A percentile compares a stretch with the other conserved stretches of the same genome.
phyloP scores from a whole-genome alignment of 2,329 filamentous ascomycete genomes.

The Aspergillus carbonarius region DNA sequence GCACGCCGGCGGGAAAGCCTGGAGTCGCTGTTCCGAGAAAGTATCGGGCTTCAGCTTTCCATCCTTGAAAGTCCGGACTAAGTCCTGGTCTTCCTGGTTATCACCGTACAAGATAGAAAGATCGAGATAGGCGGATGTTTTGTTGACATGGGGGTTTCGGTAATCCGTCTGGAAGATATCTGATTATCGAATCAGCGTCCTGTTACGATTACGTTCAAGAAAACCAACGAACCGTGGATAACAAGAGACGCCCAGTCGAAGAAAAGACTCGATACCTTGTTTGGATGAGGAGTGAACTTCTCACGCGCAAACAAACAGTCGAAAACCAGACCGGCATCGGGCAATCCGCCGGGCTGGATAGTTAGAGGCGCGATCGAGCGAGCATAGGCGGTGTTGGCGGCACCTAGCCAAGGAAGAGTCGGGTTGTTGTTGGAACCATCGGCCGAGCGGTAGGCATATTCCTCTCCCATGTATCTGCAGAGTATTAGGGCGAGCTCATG shows the following conservation, averaged over 20 bases:
- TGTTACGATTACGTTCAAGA: too few species aligned
- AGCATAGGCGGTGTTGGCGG: constrained; percentile 66
- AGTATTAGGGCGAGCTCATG: not conserved
- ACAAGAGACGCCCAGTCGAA: constrained; percentile 74
- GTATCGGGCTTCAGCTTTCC: constrained; percentile 71
- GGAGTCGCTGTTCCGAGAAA: constrained; percentile 68
- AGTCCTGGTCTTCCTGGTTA: constrained; percentile 49
- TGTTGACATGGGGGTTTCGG: constrained; percentile 58
- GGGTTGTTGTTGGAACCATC: constrained; percentile 74
- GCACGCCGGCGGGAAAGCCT: constrained; percentile 71
- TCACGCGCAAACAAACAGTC: constrained; percentile 45
- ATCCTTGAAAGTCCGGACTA: constrained; percentile 63
- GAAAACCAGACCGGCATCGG: constrained; percentile 60
- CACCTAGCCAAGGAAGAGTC: constrained; percentile 63
- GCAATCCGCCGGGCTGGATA: constrained; percentile 62
- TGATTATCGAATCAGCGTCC: constrained; percentile 15
- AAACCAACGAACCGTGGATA: constrained; percentile 59
- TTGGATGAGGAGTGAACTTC: constrained; percentile 57
- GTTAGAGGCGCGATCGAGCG: constrained; percentile 61
- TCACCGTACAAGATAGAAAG: constrained; percentile 71
- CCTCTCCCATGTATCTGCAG: constrained; percentile 48
- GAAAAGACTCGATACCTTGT: constrained; percentile 69
- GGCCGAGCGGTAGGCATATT: constrained; percentile 65
- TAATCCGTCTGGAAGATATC: constrained; percentile 71
- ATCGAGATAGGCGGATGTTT: constrained; percentile 71